Evolutionary conservation across 108 stramenopile species (phyloP).

Genomic region (Schizochytrium sp.): DNA sequence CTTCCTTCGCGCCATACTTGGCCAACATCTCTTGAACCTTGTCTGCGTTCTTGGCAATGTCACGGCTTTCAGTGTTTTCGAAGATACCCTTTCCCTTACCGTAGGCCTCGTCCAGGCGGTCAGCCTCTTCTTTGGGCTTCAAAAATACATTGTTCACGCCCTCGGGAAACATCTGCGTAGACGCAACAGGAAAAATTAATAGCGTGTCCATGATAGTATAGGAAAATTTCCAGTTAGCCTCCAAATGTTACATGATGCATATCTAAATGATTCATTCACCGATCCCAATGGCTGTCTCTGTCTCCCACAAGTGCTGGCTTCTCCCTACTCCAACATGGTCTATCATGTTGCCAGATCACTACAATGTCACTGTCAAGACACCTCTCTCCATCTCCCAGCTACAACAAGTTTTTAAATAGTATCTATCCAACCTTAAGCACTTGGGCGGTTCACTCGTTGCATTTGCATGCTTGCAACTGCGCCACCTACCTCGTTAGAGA

Average conservation of each 20-base stretch:
- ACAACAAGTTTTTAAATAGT: too few species aligned
- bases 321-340: too few species aligned
- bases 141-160: constrained; percentile 56
- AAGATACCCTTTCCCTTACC: constrained; percentile 3
- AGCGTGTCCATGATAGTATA: too few species aligned
- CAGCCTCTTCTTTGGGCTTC: neutral
- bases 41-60: constrained; percentile 40
- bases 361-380: too few species aligned
- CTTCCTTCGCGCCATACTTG: neutral
- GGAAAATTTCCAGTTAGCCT: too few species aligned
- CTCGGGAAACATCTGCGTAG: constrained; percentile 3
- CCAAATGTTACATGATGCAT: too few species aligned
- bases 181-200: neutral
- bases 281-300: too few species aligned
- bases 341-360: too few species aligned
- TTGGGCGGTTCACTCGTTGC: neutral
- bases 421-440: neutral
- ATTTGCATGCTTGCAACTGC: neutral
- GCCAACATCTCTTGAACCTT: neutral
- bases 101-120: neutral
- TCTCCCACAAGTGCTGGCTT: too few species aligned
- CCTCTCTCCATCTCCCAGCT: too few species aligned
- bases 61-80: constrained; percentile 55
- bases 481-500: neutral
- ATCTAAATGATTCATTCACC: too few species aligned